Evolutionary conservation across 2,329 filamentous ascomycete species (phyloP), one percentile per base, ranked within the genome.

Genomic region (Stromatinia cepivora): DNA sequence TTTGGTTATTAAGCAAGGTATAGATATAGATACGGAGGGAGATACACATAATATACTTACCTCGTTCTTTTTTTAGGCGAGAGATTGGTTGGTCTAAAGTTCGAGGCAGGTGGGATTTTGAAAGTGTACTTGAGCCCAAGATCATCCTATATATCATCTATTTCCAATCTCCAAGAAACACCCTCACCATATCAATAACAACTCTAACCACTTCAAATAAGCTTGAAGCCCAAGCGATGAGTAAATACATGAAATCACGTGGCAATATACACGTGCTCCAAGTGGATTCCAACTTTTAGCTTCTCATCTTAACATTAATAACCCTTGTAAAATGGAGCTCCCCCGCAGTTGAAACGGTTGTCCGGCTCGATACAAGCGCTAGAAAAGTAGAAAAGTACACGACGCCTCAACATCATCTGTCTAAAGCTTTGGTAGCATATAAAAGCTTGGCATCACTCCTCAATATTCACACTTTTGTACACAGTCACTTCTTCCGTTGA

Each of bases 391-490:
- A 2, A 50, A 52, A 4, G 46, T 52, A 52, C 59, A 63, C 59
- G 31, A 63, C 22, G 46, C 46, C 22, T 63, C 22, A 36, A 39
- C 39, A 63, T 52, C 28, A 22, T 50, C 8, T 11, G 45, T 46
- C 28, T 56, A 6, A 5, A 56, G 53, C 20, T 34, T 57, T 57
- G 54, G 54, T 57, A 22, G 34, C 8, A 39, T 63, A 50, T 62
- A 50, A 63, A 63, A 63, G 46, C 59, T 63, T 63, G 59, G 59
- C 59, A 34, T 11, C 45, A 6, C 59, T 39, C 59, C 31, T 52
- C 46, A 8, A 20, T 63, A 28, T 28, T 39, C 15, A 52, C 13
- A 28, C 9, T 63, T 39, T n/a, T 63, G 59, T 63, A 22, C 39
- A 52, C 22, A 36, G 31, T 52, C n/a, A 63, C 20, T 7, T 20